A percentile compares a stretch with the other conserved stretches of the same genome.
phyloP scores from a whole-genome alignment of 805 yeast species.

The Metschnikowia sp. region DNA sequence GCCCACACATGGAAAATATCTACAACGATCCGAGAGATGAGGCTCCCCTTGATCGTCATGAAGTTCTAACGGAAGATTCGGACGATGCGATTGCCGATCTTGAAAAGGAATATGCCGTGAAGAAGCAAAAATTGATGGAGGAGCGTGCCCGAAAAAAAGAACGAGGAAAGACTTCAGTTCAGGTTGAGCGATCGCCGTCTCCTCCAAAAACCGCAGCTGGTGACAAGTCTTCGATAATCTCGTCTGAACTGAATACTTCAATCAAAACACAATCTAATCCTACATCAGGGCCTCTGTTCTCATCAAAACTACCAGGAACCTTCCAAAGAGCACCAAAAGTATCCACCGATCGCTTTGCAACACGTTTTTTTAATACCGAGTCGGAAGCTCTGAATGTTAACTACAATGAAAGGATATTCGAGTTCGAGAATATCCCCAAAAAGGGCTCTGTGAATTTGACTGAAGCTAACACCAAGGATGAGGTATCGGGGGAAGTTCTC shows the following conservation, averaged over 20 bases:
- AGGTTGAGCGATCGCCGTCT: conserved; percentile 16
- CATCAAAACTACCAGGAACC: neutral
- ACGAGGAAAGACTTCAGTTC: neutral
- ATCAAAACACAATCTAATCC: neutral
- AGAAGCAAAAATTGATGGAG: conserved; percentile 18
- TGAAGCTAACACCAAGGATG: conserved; percentile 6
- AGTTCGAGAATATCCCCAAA: conserved; percentile 16
- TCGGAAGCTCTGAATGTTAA: neutral
- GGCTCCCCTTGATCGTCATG: conserved; percentile 20
- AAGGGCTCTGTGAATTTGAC: neutral
- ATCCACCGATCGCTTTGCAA: conserved; percentile 12
- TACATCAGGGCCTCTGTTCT: too few species aligned
- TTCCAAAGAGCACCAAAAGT: conserved; percentile 7
- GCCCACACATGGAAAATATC: conserved; percentile 1
- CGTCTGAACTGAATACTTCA: too few species aligned
- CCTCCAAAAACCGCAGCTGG: neutral
- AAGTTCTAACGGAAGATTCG: conserved; percentile 35
- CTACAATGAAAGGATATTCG: conserved; percentile 16
- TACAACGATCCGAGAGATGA: conserved; percentile 33
- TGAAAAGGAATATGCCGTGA: conserved; percentile 34
- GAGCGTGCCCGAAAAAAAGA: conserved; percentile 16
- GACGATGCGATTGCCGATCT: conserved; percentile 37
- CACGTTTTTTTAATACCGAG: conserved; percentile 10
- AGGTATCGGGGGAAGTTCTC: conserved; percentile 13
- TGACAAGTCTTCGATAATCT: too few species aligned